Evolutionary conservation across 176 grass and related monocot species (phyloP).

Genomic region (Juncus effusus): DNA sequence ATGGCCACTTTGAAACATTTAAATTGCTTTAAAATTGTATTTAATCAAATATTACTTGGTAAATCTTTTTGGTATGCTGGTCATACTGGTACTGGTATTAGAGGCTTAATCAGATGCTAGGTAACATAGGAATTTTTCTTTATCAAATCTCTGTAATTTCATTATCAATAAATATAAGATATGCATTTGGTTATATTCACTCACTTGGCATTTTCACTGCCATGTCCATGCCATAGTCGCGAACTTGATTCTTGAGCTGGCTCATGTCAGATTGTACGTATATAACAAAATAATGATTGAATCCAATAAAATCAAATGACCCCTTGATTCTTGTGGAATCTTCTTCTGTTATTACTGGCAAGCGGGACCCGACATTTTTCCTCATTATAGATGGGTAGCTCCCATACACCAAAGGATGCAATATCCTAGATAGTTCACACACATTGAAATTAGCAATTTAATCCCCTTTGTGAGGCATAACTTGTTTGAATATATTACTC

Average conservation of each 20-base stretch:
- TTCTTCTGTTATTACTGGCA: conserved; percentile 37
- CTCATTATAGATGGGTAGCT: conserved; percentile 61
- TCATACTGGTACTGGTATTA: too few species aligned
- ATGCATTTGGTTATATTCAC: neutral
- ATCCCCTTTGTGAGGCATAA: too few species aligned
- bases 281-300: conserved; percentile 51
- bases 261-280: conserved; percentile 8
- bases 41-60: neutral
- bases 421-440: conserved; percentile 38
- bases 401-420: conserved; percentile 62
- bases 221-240: conserved; percentile 48
- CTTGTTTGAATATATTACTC: too few species aligned
- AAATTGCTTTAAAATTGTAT: too few species aligned
- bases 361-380: conserved; percentile 38
- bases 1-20: too few species aligned
- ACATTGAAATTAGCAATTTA: neutral
- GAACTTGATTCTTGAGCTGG: conserved; percentile 6
- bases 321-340: conserved; percentile 36
- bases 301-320: conserved; percentile 67
- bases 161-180: too few species aligned
- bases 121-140: neutral
- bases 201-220: conserved; percentile 35
- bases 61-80: neutral
- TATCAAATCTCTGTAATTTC: neutral
- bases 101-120: too few species aligned